Conservation (phyloP, 2,329 filamentous ascomycete species). For the Aspergillus sp. region DNA sequence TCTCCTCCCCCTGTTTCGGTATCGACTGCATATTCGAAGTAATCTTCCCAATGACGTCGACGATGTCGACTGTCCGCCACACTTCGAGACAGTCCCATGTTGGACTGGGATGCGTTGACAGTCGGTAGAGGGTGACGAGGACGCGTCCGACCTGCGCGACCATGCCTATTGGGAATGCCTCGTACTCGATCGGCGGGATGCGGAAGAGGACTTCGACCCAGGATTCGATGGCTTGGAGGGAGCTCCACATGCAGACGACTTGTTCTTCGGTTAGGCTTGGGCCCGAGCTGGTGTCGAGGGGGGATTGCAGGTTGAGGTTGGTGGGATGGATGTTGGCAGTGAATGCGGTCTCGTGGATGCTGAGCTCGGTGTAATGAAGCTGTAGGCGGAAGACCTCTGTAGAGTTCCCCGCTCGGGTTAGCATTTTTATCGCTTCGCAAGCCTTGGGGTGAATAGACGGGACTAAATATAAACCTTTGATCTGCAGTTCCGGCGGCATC, state of each 20-base stretch:
- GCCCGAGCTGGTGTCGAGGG: not conserved
- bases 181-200: not conserved
- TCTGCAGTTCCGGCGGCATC: not conserved
- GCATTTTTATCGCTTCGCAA: no score
- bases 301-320: not conserved
- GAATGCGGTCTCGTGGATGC: conserved; percentile 2
- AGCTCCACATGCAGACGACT: not conserved
- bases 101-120: not conserved
- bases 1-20: no score
- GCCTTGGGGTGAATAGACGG: no score
- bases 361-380: not conserved
- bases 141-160: not conserved
- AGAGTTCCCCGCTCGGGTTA: no score
- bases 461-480: not conserved
- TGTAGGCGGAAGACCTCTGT: not conserved
- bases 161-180: not conserved
- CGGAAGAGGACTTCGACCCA: not conserved
- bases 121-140: not conserved
- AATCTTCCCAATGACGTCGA: not conserved
- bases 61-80: conserved; percentile 7
- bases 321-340: not conserved
- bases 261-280: not conserved
- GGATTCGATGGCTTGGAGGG: not conserved
- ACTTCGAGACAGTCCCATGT: not conserved
- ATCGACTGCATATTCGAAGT: not conserved